Evolutionary conservation across 306 rosid genomes (phyloP).

Genomic region (Prunus mongolica): DNA sequence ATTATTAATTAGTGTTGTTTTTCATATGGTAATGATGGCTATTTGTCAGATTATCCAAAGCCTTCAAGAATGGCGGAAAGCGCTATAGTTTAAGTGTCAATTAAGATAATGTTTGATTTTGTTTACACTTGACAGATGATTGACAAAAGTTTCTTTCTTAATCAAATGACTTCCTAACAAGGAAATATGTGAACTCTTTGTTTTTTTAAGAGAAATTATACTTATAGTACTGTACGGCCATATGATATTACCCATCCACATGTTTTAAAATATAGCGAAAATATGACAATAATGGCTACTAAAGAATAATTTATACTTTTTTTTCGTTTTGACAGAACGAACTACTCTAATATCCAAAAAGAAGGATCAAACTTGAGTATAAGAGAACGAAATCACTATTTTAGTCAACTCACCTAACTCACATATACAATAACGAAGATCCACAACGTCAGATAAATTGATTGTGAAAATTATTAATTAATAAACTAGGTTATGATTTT

Average conservation of each 20-base stretch:
- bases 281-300: no score
- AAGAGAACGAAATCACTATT: no score
- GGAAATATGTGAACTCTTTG: not conserved
- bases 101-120: not conserved
- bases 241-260: no score
- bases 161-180: not conserved
- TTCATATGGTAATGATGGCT: not conserved
- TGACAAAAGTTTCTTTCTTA: not conserved
- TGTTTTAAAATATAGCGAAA: no score
- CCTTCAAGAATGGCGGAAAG: slow-evolving; percentile 7
- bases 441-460: no score
- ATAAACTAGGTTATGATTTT: not conserved
- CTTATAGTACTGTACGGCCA: no score
- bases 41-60: not conserved
- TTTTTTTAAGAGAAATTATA: no score
- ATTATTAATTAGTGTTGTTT: not conserved
- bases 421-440: no score
- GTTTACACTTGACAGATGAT: not conserved
- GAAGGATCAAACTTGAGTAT: fast-evolving
- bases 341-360: fast-evolving
- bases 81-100: not conserved
- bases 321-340: no score
- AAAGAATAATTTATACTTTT: no score
- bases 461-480: not conserved
- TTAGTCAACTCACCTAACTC: no score